Conservation (phyloP, 2,329 filamentous ascomycete species). For the Fusarium decemcellulare region DNA sequence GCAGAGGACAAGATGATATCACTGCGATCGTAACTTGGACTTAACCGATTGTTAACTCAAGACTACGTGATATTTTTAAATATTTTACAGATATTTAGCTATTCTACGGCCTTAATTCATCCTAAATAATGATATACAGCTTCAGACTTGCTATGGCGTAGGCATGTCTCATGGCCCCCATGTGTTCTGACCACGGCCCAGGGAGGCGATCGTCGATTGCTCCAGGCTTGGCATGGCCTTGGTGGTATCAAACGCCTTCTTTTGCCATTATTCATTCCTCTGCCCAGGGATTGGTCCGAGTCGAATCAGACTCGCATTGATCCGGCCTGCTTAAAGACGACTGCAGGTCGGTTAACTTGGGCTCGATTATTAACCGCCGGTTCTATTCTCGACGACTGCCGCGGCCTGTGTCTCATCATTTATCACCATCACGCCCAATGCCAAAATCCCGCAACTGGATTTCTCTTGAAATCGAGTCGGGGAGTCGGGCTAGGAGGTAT, state of each 20-base stretch:
- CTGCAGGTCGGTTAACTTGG: not conserved
- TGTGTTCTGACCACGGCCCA: too few relatives aligned
- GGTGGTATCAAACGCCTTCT: constrained; percentile 11
- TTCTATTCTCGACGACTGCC: not conserved
- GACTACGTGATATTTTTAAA: too few relatives aligned
- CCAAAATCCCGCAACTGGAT: constrained; percentile 35
- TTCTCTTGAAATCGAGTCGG: constrained; percentile 9
- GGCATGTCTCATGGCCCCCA: too few relatives aligned
- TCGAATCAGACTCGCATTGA: constrained; percentile 3
- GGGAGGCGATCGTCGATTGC: constrained; percentile 36
- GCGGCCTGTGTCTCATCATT: constrained; percentile 2
- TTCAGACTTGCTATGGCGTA: too few relatives aligned
- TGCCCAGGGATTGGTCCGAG: constrained; percentile 26
- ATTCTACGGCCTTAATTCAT: too few relatives aligned
- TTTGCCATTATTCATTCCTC: constrained; percentile 17
- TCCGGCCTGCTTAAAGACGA: constrained; percentile 5
- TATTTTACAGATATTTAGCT: too few relatives aligned
- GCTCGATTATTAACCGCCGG: too few relatives aligned
- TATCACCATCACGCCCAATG: not conserved
- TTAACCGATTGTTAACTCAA: too few relatives aligned
- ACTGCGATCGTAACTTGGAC: too few relatives aligned
- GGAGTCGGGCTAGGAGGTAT: constrained; percentile 15
- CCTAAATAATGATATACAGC: too few relatives aligned
- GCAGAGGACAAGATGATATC: too few relatives aligned
- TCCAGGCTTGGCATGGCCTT: constrained; percentile 34